Percentiles rank a stretch among this genome's conserved stretches.
Conservation (phyloP, 352 stramenopile species). For the Pythium myriotylum region DNA sequence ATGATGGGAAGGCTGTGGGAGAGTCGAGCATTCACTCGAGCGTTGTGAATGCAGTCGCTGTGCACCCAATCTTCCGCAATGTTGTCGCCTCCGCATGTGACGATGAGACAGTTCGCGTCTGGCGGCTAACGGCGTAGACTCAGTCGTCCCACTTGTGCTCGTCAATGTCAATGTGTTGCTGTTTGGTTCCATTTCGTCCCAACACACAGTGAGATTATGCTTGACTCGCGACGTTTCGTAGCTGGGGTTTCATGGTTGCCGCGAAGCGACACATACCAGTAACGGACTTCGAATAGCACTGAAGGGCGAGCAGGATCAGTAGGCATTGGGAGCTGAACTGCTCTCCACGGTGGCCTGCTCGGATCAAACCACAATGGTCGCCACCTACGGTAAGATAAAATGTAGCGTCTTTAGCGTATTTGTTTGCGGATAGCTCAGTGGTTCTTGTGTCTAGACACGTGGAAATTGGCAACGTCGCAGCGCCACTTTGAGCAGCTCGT, state of each 20-base stretch:
- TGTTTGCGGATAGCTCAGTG: too few relatives aligned
- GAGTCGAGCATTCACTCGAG: slow-evolving; percentile 59
- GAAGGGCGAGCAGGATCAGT: too few relatives aligned
- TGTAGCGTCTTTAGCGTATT: too few relatives aligned
- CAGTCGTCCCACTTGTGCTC: not conserved
- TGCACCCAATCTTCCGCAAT: slow-evolving; percentile 50
- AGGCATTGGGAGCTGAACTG: not conserved
- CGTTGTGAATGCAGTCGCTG: slow-evolving; percentile 68
- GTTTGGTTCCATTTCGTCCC: not conserved
- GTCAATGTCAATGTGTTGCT: not conserved
- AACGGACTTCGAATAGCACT: not conserved
- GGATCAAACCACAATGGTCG: slow-evolving; percentile 18
- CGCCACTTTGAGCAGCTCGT: slow-evolving; percentile 67
- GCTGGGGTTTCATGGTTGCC: not conserved
- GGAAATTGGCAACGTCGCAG: slow-evolving; percentile 63
- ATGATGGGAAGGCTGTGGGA: slow-evolving; percentile 44
- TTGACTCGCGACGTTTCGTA: not conserved
- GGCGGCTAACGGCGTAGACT: slow-evolving; percentile 18
- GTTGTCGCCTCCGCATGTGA: slow-evolving; percentile 73
- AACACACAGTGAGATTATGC: not conserved
- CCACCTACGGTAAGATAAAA: slow-evolving; percentile 31
- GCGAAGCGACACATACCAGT: slow-evolving; percentile 4
- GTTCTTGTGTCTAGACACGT: slow-evolving; percentile 60
- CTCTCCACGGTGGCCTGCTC: not conserved
- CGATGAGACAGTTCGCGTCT: slow-evolving; percentile 63